Evolutionary conservation across 306 rosid genomes (phyloP).

Genomic region (Trifolium pratense): DNA sequence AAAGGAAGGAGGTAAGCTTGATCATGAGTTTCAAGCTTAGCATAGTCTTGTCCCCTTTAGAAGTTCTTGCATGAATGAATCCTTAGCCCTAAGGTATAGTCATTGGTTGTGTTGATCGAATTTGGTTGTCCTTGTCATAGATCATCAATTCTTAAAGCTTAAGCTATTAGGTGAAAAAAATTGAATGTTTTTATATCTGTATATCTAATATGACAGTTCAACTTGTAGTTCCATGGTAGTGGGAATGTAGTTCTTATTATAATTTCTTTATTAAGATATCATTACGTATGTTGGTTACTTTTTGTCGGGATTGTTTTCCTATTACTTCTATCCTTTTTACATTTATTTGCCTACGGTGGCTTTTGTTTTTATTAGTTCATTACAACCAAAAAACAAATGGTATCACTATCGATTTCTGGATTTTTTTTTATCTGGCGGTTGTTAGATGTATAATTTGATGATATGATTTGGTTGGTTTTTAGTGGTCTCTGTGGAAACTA

Average conservation of each 20-base stretch:
- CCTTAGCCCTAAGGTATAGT: conserved; percentile 3
- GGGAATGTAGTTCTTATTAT: no score
- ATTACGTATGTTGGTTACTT: not conserved
- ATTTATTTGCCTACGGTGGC: not conserved
- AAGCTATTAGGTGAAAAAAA: not conserved
- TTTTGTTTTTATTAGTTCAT: not conserved
- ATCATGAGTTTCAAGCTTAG: conserved; percentile 23
- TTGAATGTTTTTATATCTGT: not conserved
- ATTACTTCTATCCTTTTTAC: not conserved
- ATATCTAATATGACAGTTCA: no score
- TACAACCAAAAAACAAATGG: no score
- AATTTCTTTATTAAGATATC: no score
- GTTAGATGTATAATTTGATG: not conserved
- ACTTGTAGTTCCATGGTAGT: no score
- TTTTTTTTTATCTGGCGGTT: no score
- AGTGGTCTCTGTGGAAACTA: no score
- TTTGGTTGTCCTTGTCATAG: conserved; percentile 1
- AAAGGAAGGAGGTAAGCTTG: conserved; percentile 76
- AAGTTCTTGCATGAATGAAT: conserved; percentile 15
- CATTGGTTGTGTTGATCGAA: not conserved
- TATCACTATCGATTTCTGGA: no score
- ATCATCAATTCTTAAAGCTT: not conserved
- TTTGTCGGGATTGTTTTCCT: not conserved
- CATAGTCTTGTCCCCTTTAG: conserved; percentile 5
- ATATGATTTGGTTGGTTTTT: no score